Evolutionary conservation across 768 basidiomycete genomes (phyloP).

Genomic region (Kockovaella imperatae): DNA sequence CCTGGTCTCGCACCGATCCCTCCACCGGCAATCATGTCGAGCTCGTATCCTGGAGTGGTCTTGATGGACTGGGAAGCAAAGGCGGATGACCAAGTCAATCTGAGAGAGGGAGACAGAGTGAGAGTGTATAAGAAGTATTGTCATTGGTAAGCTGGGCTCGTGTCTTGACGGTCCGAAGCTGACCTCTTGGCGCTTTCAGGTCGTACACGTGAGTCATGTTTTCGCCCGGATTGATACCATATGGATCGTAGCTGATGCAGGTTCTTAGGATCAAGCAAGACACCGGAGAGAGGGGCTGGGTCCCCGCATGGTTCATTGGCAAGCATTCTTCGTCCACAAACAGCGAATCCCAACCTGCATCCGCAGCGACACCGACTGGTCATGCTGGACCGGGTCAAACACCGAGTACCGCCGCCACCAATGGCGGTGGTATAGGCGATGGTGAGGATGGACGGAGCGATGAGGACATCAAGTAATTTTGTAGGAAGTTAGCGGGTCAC

Average conservation of each 20-base stretch:
- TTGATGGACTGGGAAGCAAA: constrained; percentile 94
- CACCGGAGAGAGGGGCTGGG: constrained; percentile 91
- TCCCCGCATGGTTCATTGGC: constrained; percentile 96
- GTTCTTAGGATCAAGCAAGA: constrained; percentile 73
- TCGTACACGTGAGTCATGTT: neutral
- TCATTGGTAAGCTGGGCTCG: constrained; percentile 63
- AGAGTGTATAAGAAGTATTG: constrained; percentile 97
- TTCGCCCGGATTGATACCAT: too few relatives aligned
- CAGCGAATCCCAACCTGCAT: constrained; percentile 3
- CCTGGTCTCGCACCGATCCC: constrained; percentile 57
- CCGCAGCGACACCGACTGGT: constrained; percentile 2
- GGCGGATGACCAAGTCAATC: constrained; percentile 82
- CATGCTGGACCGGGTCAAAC: neutral
- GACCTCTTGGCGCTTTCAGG: constrained; percentile 1
- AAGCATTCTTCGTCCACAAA: constrained; percentile 51
- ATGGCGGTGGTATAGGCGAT: too few relatives aligned
- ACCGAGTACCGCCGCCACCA: too few relatives aligned
- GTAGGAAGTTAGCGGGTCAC: too few relatives aligned
- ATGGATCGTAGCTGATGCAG: constrained; percentile 6
- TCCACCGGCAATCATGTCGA: constrained; percentile 86
- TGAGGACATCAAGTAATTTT: too few relatives aligned
- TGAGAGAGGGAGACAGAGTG: constrained; percentile 78
- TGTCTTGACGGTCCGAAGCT: neutral
- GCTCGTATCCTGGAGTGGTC: constrained; percentile 91
- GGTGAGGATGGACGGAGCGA: too few relatives aligned